Base-by-base conservation (phyloP, 2,329 filamentous ascomycete genomes). In the Ascochyta fabae region DNA sequence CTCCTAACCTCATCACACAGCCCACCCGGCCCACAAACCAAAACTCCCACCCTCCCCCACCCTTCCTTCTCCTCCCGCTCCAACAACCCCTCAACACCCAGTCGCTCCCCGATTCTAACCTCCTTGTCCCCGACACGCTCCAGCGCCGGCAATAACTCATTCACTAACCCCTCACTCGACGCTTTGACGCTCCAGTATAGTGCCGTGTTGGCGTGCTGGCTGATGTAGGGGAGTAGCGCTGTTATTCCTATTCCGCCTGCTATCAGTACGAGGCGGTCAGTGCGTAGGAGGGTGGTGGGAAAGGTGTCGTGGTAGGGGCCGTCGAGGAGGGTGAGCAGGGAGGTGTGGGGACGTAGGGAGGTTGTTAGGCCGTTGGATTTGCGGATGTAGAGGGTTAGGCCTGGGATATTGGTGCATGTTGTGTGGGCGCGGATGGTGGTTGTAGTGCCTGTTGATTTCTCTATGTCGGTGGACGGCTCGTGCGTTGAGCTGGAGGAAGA, bases 241-340 rank as follows among this genome's bases (percentile, higher is more conserved):
- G 80, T 81, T 63, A 82, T 79, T 24, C 80, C 80, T 26, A 82
- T 79, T 9, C 79, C 80, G 13, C 81, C 80, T 1, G 67, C 75
- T 44, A 82, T 72, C 13, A 79, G 68, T 3, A 83, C 53, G 0
- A 82, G 47, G 6, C 64, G 64, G 41, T 70, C 67, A 3, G 62
- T 60, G 15, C 54, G 59, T 5, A 70, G 65, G 4, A 58, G 34
- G 1, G 68, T 52, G 2, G 51, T 27, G 7, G 43, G 46, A 2
- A 68, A 62, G 58, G 68, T 75, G 56, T 71, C 73, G 3, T 66
- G 64, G 65, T 82, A 81, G 0, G 78, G 75, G 1, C 77, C 78
- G 19, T 81, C 79, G 2, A 81, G 60, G 0, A 81, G 68, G 0
- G 75, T 75, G 12, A 75, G 66, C 0, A 80, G 56, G 1, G 56